Conservation (phyloP, 2,329 filamentous ascomycete genomes). For the Microdochium paspali region DNA sequence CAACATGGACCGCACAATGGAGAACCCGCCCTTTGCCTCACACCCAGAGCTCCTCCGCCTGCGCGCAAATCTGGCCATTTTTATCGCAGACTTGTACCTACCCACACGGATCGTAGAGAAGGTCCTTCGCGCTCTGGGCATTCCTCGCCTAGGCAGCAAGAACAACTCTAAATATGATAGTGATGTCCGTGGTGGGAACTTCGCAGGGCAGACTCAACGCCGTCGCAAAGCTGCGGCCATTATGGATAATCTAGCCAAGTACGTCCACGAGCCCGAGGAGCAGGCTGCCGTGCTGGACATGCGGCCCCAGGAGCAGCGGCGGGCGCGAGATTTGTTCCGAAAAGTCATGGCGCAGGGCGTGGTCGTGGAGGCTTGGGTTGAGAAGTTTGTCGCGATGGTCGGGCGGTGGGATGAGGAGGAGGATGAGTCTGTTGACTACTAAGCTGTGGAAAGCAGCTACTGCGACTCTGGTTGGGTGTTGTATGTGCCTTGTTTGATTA, state of each 20-base stretch:
- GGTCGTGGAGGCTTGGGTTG: conserved; percentile 19
- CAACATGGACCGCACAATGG: conserved; percentile 63
- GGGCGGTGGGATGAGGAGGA: conserved; percentile 18
- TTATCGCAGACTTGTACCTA: conserved; percentile 59
- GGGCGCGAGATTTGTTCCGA: conserved; percentile 26
- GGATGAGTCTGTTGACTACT: conserved; percentile 1
- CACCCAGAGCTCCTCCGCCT: conserved; percentile 59
- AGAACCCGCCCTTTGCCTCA: conserved; percentile 60
- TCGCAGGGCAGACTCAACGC: not conserved
- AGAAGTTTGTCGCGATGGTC: conserved; percentile 15
- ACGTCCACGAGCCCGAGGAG: conserved; percentile 15
- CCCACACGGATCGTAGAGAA: conserved; percentile 20
- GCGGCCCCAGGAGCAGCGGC: conserved; percentile 21
- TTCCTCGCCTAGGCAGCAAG: not conserved
- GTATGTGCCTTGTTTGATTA: too few relatives aligned
- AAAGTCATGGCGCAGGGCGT: conserved; percentile 23
- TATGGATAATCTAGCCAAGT: conserved; percentile 8
- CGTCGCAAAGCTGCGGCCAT: not conserved
- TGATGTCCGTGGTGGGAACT: not conserved
- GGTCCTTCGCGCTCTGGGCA: not conserved
- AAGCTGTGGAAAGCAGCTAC: not conserved
- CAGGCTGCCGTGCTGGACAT: conserved; percentile 14
- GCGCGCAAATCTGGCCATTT: conserved; percentile 65
- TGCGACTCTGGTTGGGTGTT: not conserved
- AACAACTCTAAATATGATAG: not conserved